Conservation (phyloP, 78 protist species). For the Dictyostelium purpureum region DNA sequence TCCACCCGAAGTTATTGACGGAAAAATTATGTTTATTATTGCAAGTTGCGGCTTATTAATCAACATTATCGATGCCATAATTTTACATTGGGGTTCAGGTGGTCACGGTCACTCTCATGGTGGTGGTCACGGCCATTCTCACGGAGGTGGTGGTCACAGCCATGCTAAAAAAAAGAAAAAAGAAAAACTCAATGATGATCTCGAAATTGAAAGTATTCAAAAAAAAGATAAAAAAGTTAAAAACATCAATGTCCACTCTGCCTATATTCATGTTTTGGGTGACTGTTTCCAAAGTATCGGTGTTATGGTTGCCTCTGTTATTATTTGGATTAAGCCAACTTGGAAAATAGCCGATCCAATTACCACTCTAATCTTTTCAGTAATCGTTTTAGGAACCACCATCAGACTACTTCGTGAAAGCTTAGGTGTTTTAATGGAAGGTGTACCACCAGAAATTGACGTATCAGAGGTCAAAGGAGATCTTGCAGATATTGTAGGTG, state of each 20-base stretch:
- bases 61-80: slow-evolving; percentile 69
- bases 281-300: slow-evolving; percentile 89
- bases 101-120: slow-evolving; percentile 64
- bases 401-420: slow-evolving; percentile 39
- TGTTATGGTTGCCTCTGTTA: slow-evolving; percentile 83
- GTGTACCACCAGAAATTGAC: slow-evolving; percentile 65
- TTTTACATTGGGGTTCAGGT: slow-evolving; percentile 45
- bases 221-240: neutral
- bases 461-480: neutral
- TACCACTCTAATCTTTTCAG: slow-evolving; percentile 82
- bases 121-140: slow-evolving; percentile 46
- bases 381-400: slow-evolving; percentile 83
- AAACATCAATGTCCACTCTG: slow-evolving; percentile 83
- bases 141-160: neutral
- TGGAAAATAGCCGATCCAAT: slow-evolving; percentile 90
- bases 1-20: slow-evolving; percentile 82
- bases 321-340: slow-evolving; percentile 82
- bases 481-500: slow-evolving; percentile 61
- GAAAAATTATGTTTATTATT: slow-evolving; percentile 84
- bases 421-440: slow-evolving; percentile 83
- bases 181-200: neutral
- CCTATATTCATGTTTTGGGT: slow-evolving; percentile 90
- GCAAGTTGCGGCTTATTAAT: slow-evolving; percentile 78
- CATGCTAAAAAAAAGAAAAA: neutral
- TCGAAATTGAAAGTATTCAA: neutral